These are phyloP conservation scores for Auricularia sp. DNA, from an alignment of 768 basidiomycete genomes.

Conservation along the genomic window DNA sequence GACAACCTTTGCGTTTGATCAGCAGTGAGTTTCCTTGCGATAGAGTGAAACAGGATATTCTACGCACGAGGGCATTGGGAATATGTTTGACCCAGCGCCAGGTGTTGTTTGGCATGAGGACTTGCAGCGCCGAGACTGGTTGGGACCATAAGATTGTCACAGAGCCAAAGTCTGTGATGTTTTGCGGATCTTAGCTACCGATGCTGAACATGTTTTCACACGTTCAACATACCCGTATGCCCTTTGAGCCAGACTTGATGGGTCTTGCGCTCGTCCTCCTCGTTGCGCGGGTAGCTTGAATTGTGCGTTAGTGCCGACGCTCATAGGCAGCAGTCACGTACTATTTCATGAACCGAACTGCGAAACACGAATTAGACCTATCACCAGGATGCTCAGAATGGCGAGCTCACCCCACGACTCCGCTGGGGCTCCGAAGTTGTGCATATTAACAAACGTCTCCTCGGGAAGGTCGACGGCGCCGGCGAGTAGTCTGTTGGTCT, in stretches of 20 bases:
- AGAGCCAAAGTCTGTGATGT: slow-evolving; percentile 21
- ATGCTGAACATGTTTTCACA: neutral
- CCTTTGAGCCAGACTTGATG: slow-evolving; percentile 28
- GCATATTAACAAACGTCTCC: slow-evolving; percentile 38
- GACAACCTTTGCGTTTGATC: slow-evolving; percentile 25
- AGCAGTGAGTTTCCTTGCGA: neutral
- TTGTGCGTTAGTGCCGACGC: neutral
- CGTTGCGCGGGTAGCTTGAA: slow-evolving; percentile 23
- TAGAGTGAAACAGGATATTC: too few species aligned
- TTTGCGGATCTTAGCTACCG: too few species aligned
- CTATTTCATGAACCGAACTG: slow-evolving; percentile 61
- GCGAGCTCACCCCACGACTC: slow-evolving; percentile 26
- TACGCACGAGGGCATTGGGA: slow-evolving; percentile 26
- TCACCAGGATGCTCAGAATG: neutral
- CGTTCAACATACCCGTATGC: slow-evolving; percentile 22
- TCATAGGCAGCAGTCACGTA: slow-evolving; percentile 17
- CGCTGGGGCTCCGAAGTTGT: slow-evolving; percentile 30
- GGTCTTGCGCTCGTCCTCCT: slow-evolving; percentile 24
- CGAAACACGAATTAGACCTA: neutral
- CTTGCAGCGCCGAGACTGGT: slow-evolving; percentile 28
- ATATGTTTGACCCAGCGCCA: slow-evolving; percentile 30
- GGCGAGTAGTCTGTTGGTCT: slow-evolving; percentile 33
- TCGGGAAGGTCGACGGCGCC: slow-evolving; percentile 46
- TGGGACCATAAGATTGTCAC: slow-evolving; percentile 30
- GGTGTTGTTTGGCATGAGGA: slow-evolving; percentile 24